Conservation (phyloP, 2,329 filamentous ascomycete species). For the Scolecobasidium constrictum region DNA sequence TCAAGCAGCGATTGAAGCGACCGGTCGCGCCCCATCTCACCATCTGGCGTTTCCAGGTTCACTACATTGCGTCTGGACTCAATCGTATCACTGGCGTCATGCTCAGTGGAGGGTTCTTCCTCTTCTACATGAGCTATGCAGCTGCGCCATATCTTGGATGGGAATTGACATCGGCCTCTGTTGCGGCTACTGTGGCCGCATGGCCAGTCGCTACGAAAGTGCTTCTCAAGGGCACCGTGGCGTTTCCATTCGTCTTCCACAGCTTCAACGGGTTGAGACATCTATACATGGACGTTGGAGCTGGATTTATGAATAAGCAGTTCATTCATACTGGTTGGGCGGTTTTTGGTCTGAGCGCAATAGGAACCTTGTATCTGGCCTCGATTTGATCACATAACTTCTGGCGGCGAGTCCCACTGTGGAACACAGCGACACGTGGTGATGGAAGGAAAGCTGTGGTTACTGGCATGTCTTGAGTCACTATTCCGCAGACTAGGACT, state of each 20-base stretch:
- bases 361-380: constrained; percentile 29
- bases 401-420: too few relatives aligned
- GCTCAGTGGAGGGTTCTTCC: constrained; percentile 65
- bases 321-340: constrained; percentile 57
- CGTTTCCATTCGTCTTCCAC: constrained; percentile 61
- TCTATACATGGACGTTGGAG: constrained; percentile 58
- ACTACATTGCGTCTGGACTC: constrained; percentile 65
- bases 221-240: constrained; percentile 45
- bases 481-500: too few relatives aligned
- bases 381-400: too few relatives aligned
- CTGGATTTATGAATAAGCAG: constrained; percentile 50
- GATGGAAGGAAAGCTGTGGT: too few relatives aligned
- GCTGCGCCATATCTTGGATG: constrained; percentile 63
- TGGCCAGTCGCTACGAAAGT: constrained; percentile 51
- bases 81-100: constrained; percentile 75
- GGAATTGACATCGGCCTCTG: constrained; percentile 52
- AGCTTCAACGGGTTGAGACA: constrained; percentile 59
- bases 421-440: too few relatives aligned
- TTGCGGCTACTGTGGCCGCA: constrained; percentile 54
- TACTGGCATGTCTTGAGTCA: too few relatives aligned
- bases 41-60: constrained; percentile 82
- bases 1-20: constrained; percentile 66
- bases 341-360: constrained; percentile 45
- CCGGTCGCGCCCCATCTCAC: constrained; percentile 75
- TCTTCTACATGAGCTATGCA: constrained; percentile 72